These are phyloP conservation scores for Papiliotrema fonsecae DNA, from an alignment of 1,284 basidiomycete species.

Conservation along the genomic window DNA sequence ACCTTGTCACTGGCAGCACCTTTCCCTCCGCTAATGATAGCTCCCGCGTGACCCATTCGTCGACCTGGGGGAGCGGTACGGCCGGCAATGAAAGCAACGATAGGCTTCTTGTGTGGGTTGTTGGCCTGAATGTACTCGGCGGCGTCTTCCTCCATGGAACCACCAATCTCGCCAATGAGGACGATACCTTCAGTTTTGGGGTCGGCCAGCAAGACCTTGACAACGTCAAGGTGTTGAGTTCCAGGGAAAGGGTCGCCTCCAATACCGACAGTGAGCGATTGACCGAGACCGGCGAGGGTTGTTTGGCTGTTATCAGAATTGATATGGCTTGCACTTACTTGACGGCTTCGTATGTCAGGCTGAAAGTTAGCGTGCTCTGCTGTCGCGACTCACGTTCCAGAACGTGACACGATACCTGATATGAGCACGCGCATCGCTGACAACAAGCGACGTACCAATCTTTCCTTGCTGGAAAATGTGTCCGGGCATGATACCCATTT, in stretches of 20 bases:
- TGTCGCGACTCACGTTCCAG: slow-evolving; percentile 61
- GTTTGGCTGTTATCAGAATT: slow-evolving; percentile 75
- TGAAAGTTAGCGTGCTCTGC: slow-evolving; percentile 8
- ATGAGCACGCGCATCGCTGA: slow-evolving; percentile 17
- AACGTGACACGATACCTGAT: slow-evolving; percentile 90
- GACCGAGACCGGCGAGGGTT: slow-evolving; percentile 90
- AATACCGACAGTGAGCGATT: slow-evolving; percentile 94
- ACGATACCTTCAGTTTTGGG: slow-evolving; percentile 92
- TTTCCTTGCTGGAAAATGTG: slow-evolving; percentile 95
- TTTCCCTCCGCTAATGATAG: slow-evolving; percentile 97
- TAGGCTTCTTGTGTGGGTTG: slow-evolving; percentile 96
- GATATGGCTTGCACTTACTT: slow-evolving; percentile 33
- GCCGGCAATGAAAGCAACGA: slow-evolving; percentile 97
- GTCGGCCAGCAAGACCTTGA: slow-evolving; percentile 95
- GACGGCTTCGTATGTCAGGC: slow-evolving; percentile 49
- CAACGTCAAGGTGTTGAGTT: slow-evolving; percentile 89
- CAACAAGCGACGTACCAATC: slow-evolving; percentile 59
- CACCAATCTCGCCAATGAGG: slow-evolving; percentile 98
- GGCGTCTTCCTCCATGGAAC: slow-evolving; percentile 98
- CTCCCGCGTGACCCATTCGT: slow-evolving; percentile 98
- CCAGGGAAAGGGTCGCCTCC: slow-evolving; percentile 91
- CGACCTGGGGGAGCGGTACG: slow-evolving; percentile 95
- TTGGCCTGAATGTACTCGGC: slow-evolving; percentile 90
- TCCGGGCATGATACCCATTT: slow-evolving; percentile 99
- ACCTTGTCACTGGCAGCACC: slow-evolving; percentile 96